A percentile compares a stretch with the other conserved stretches of the same genome.
phyloP scores from a whole-genome alignment of 352 stramenopile species.

The Ophiocytium majus region DNA sequence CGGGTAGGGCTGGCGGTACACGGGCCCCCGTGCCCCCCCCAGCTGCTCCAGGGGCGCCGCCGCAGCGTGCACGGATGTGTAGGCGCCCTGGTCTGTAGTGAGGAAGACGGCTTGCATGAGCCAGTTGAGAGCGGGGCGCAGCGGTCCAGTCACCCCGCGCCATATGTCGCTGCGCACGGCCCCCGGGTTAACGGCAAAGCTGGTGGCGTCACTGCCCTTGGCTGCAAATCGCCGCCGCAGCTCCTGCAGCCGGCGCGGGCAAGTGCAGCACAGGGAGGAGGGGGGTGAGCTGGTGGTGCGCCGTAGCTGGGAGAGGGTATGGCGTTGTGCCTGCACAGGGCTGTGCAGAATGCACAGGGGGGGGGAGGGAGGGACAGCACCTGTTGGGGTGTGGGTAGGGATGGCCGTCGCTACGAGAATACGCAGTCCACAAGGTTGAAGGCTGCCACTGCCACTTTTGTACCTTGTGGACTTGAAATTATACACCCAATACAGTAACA shows the following conservation, averaged over 20 bases:
- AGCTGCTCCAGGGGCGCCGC: constrained; percentile 26
- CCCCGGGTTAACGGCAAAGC: constrained; percentile 49
- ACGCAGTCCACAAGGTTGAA: no score
- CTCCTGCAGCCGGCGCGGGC: no score
- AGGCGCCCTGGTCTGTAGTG: constrained; percentile 41
- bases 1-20: constrained; percentile 54
- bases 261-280: no score
- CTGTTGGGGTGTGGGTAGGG: no score
- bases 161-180: constrained; percentile 59
- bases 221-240: constrained; percentile 42
- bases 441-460: no score
- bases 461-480: no score
- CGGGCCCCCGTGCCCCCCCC: constrained; percentile 24
- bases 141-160: constrained; percentile 36
- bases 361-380: no score
- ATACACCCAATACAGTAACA: no score
- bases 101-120: constrained; percentile 54
- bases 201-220: constrained; percentile 34
- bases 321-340: neutral
- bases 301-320: neutral
- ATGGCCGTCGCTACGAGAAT: no score
- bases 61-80: constrained; percentile 42
- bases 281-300: no score
- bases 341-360: neutral
- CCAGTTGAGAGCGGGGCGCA: constrained; percentile 29